A percentile compares a stretch with the other conserved stretches of the same genome.
phyloP scores from a whole-genome alignment of 2,329 filamentous ascomycete genomes.

The Colletotrichum sp. region DNA sequence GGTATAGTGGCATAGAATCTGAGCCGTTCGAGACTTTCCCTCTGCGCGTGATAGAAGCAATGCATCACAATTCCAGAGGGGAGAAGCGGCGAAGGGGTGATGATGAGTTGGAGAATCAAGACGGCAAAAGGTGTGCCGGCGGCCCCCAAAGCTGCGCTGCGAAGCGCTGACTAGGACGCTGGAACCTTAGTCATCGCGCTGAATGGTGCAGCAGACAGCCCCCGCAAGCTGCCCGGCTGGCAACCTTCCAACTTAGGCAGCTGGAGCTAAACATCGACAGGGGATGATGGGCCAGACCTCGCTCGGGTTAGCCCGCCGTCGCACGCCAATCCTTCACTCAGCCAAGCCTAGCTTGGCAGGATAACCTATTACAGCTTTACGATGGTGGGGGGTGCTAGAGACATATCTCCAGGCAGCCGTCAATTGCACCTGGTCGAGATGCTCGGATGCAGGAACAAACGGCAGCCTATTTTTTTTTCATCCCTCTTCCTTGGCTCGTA shows the following conservation, averaged over 20 bases:
- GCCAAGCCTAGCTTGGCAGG: neutral
- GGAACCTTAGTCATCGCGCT: neutral
- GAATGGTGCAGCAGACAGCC: neutral
- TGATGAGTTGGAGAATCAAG: neutral
- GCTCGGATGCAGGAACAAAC: constrained; percentile 3
- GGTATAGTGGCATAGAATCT: neutral
- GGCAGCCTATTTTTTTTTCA: neutral
- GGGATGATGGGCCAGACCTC: neutral
- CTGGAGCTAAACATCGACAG: neutral
- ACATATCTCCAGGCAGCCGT: constrained; percentile 9
- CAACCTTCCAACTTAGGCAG: neutral
- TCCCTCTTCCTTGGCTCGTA: neutral
- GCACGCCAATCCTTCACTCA: neutral
- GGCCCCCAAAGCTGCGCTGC: neutral
- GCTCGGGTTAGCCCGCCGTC: neutral
- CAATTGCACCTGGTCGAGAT: neutral
- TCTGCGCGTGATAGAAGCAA: neutral
- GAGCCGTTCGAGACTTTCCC: neutral
- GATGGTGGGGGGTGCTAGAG: neutral
- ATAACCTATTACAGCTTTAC: neutral
- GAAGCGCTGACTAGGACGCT: neutral
- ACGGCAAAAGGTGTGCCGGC: neutral
- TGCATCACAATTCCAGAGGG: neutral
- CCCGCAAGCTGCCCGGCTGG: neutral
- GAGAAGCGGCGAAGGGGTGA: neutral